Percentiles rank a stretch among this genome's conserved stretches.
Conservation (phyloP, 345 rosid species). For the Euphorbia pulcherrima region DNA sequence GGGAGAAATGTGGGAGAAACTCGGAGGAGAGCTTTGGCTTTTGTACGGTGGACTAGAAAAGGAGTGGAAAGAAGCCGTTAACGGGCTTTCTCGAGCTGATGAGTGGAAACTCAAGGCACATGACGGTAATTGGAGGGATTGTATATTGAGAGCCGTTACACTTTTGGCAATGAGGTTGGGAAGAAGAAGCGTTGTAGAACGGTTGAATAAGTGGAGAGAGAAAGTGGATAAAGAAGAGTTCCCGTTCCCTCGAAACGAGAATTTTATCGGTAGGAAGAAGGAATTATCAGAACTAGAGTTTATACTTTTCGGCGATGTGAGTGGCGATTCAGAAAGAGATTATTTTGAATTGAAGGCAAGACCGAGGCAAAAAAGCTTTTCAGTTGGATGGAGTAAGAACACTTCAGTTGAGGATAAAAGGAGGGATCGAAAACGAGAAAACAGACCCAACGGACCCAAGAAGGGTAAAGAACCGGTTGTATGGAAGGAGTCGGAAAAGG, state of each 20-base stretch:
- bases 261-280: conserved; percentile 82
- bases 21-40: conserved; percentile 84
- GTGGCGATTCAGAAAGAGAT: conserved; percentile 70
- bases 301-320: conserved; percentile 76
- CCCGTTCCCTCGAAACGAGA: conserved; percentile 75
- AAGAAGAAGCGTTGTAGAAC: conserved; percentile 81
- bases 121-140: conserved; percentile 89
- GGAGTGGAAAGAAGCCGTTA: conserved; percentile 91
- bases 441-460: conserved; percentile 38
- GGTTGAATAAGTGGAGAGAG: conserved; percentile 79
- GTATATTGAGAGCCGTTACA: conserved; percentile 67
- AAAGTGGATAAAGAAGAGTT: conserved; percentile 80
- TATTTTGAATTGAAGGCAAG: conserved; percentile 79
- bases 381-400: conserved; percentile 66
- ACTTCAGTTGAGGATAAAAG: conserved; percentile 45
- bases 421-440: conserved; percentile 26
- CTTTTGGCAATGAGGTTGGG: conserved; percentile 73
- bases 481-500: conserved; percentile 96
- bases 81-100: conserved; percentile 59
- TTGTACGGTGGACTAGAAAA: conserved; percentile 79
- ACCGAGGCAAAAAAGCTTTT: conserved; percentile 67
- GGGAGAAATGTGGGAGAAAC: conserved; percentile 92
- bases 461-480: conserved; percentile 85
- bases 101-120: conserved; percentile 93
- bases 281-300: conserved; percentile 84